Base-by-base conservation (phyloP, 2,329 filamentous ascomycete species). In the Diatrype stigma region DNA sequence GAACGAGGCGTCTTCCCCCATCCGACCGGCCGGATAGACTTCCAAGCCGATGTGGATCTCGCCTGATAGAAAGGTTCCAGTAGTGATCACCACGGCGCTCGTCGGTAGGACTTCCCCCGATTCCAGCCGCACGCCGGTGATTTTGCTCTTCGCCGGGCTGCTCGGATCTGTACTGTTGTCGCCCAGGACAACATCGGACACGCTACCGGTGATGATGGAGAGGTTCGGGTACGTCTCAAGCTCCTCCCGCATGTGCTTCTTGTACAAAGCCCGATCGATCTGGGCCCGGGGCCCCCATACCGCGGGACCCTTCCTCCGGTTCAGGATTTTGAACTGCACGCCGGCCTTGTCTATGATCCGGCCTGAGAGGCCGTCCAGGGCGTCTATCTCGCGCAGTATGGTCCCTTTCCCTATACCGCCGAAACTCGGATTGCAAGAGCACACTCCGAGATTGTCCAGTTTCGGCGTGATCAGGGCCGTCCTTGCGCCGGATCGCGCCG, bases 341-440 rank as follows among this genome's bases (percentile, higher is more conserved):
- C 90, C 94, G 3, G 94, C 88, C 67, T 94, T 93, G 72, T 99
- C 94, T 52, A 96, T 90, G 21, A 96, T 86, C 34, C 90, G 82
- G 0, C 90, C 92, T 0, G 91, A 87, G 19, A 99, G 75, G 0
- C 94, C 94, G 64, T 97, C 94, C 53, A 99, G 77, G 0, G 94
- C 94, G 73, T 99, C 94, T 30, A 99, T 86, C 70, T 99, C 94
- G 40, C 93, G 86, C 47, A 99, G 76, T 76, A 99, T 96, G 10
- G 90, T 97, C 16, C 94, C 94, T 68, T 99, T 99, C 42, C 94
- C 94, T 60, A 99, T 97, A n/a, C 94, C 94, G 37, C 94, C 94
- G 65, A 99, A 96, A 57, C 90, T 96, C 2, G 93, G 93, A 67
- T 97, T 97, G 73, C 93, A 97, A 34, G 92, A 96, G 73, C 93